Base-by-base conservation (phyloP, 2,329 filamentous ascomycete genomes). In the Aspergillus quadrilineatus region DNA sequence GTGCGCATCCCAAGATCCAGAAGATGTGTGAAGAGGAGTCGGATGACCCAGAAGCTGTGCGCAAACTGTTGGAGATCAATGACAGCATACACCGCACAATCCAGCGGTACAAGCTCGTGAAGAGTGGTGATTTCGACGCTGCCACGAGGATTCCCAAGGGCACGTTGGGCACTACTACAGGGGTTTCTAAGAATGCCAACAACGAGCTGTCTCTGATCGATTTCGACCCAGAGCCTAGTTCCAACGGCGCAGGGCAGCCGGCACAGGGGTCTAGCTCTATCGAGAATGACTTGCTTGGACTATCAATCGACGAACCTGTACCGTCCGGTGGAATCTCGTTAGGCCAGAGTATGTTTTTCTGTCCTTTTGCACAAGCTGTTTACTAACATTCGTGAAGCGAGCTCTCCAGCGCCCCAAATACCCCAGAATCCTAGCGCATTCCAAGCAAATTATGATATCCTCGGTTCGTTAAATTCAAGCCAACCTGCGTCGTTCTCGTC, bases 1-100 rank as follows among this genome's bases (percentile, higher is more conserved):
- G 89, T 69, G 94, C 94, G 2, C 94, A 99, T 68, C 94, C 94
- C 7, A 99, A 99, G 79, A 97, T 99, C 63, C 93, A 97, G 72
- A 97, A 91, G 77, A 99, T 99, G 93, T 97, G 93, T 69, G 93
- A 97, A 74, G 94, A 99, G 74, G 94, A 99, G 70, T 97, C 92
- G 9, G 93, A 97, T 60, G 94, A 99, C 69, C 87, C 92, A 60
- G 94, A 97, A 77, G 94, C 94, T 4, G 94, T 99, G 5, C 90
- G 92, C 43, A 96, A 96, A 75, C 81, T 99, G 9, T 83, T 99
- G 55, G 92, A 97, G 71, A 97, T 99, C 69, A 99, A 99, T 71
- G 94, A 99, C 75, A 97, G 92, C 76, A 99, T 99, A 83, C 90
- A 97, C 71, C 86, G 93, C 60, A 99, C 94, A 1, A 90, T 97